These are phyloP conservation scores for Sicyos edulis DNA, from an alignment of 306 rosid genomes.

Conservation along the genomic window DNA sequence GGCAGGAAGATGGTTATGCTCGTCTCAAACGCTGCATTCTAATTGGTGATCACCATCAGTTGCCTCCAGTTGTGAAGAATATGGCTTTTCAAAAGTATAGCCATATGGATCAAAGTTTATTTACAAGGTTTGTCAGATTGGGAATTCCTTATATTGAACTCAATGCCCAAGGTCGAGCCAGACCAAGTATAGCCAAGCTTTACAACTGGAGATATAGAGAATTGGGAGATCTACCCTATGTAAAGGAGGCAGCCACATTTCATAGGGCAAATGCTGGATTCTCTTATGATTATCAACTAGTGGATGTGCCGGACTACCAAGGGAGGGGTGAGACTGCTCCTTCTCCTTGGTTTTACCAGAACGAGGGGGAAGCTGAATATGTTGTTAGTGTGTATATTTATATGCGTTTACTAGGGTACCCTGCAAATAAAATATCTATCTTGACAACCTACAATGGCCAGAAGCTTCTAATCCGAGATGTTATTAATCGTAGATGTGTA, in stretches of 20 bases:
- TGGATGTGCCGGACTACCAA: slow-evolving; percentile 89
- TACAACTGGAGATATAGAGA: slow-evolving; percentile 97
- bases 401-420: slow-evolving; percentile 90
- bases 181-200: slow-evolving; percentile 88
- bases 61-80: slow-evolving; percentile 98
- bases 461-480: slow-evolving; percentile 95
- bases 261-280: slow-evolving; percentile 89
- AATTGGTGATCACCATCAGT: slow-evolving; percentile 96
- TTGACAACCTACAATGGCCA: slow-evolving; percentile 99
- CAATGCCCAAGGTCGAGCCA: slow-evolving; percentile 98
- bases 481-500: slow-evolving; percentile 74
- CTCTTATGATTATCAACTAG: slow-evolving; percentile 86
- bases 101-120: slow-evolving; percentile 96
- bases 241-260: slow-evolving; percentile 54
- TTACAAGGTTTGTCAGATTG: slow-evolving; percentile 92
- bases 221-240: slow-evolving; percentile 84
- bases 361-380: slow-evolving; percentile 94
- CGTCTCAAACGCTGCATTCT: slow-evolving; percentile 95
- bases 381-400: slow-evolving; percentile 88
- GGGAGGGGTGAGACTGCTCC: slow-evolving; percentile 92
- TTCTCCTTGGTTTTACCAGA: slow-evolving; percentile 98
- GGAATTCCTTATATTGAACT: slow-evolving; percentile 98
- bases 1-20: slow-evolving; percentile 98
- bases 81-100: slow-evolving; percentile 99
- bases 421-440: slow-evolving; percentile 92